phyloP scores from a whole-genome alignment of 2,329 filamentous ascomycete species.

The Ophiostoma angusticollis region DNA sequence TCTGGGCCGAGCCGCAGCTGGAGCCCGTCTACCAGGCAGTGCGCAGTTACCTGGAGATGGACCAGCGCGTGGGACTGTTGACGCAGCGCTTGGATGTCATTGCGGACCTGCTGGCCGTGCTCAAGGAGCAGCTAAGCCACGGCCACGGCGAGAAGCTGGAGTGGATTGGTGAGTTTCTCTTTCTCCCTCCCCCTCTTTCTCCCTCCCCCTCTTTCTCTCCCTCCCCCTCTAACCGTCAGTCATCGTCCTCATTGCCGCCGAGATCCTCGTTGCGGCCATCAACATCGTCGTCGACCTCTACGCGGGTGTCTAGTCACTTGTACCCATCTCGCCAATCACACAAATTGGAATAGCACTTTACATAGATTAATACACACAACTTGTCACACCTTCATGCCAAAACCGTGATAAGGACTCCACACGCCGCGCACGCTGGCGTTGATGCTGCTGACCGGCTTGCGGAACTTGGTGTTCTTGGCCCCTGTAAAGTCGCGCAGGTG shows the following conservation, averaged over 20 bases:
- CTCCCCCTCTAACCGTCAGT: conserved; percentile 36
- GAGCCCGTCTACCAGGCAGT: conserved; percentile 96
- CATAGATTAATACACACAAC: background rate
- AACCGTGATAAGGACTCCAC: conserved; percentile 58
- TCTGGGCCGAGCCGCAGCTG: conserved; percentile 95
- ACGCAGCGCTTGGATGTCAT: conserved; percentile 89
- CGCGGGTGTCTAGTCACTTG: conserved; percentile 31
- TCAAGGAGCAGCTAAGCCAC: conserved; percentile 92
- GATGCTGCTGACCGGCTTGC: conserved; percentile 51
- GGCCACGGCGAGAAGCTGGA: conserved; percentile 82
- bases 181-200: background rate
- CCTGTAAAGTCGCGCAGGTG: conserved; percentile 62
- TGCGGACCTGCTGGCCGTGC: conserved; percentile 77
- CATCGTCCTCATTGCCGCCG: conserved; percentile 87
- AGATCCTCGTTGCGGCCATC: conserved; percentile 82
- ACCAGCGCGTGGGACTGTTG: conserved; percentile 78
- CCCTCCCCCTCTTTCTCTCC: conserved; percentile 12
- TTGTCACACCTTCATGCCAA: conserved; percentile 38
- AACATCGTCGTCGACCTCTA: conserved; percentile 95
- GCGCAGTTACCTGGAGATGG: conserved; percentile 92
- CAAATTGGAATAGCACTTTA: no score
- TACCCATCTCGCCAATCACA: no score
- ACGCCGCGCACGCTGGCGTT: conserved; percentile 56
- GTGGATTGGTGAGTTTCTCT: conserved; percentile 60
- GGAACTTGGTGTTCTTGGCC: conserved; percentile 53